Base-by-base conservation (phyloP, 352 stramenopile genomes). In the Phytopythium litorale region DNA sequence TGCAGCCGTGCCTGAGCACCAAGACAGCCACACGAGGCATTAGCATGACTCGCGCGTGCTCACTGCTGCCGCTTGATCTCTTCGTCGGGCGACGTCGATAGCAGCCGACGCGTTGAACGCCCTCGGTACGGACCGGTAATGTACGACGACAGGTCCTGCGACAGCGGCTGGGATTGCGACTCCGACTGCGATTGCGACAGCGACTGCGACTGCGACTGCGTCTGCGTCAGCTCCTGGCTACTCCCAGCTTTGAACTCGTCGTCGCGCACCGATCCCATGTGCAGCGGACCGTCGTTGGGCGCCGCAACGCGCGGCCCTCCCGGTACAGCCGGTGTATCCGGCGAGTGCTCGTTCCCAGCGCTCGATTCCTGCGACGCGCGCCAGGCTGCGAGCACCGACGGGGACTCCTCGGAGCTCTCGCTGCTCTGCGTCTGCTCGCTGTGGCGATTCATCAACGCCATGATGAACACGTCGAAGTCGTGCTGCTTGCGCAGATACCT, bases 301-400 rank as follows among this genome's bases (percentile, higher is more conserved):
- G 6, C 21, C 21, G 8, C 21, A 19, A 21, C n/a, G 2, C 35
- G 23, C 21, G 1, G 15, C 6, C 2, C 3, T 30, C 11, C 12
- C 28, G 12, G 1, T 15, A 28, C n/a, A 9, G 2, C 16, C 12
- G 54, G 54, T 7, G 54, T 59, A 9, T 48, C 35, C 0, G 37
- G 37, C 7, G 72, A 72, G 37, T 76, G 49, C 28, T 72, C 63
- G 18, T 68, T 72, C 0, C 63, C 72, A 6, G 46, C 37, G 38
- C 15, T 53, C 19, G 65, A 76, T n/a, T 64, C 23, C 55, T 72
- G 65, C 35, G 63, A 74, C 35, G 23, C 52, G 3, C 61, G 57
- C 11, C 51, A 66, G 56, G 33, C 25, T 6, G 12, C 62, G n/a
- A 37, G 60, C 21, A 65, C 25, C 19, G 54, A 38, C 15, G 54